These are phyloP conservation scores for Patellifolia procumbens DNA, from an alignment of 179 eudicot genomes.

Conservation along the genomic window DNA sequence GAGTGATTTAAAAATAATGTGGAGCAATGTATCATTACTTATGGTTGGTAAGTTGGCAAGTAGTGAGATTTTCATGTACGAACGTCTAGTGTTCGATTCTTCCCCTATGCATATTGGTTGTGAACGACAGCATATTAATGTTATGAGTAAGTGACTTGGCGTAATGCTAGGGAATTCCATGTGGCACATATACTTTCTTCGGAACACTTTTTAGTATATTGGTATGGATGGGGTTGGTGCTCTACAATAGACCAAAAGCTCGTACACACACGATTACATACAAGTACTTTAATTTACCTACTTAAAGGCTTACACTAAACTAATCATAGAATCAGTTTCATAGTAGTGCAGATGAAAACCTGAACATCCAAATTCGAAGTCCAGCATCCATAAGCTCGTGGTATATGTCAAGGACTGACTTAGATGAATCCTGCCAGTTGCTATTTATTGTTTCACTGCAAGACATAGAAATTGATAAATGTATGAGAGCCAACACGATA, in stretches of 20 bases:
- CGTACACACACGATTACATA: not conserved
- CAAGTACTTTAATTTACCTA: not conserved
- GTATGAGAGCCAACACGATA: not conserved
- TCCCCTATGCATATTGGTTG: too few species aligned
- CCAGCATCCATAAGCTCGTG: constrained; percentile 74
- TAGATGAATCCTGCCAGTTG: constrained; percentile 80
- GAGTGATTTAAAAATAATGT: too few species aligned
- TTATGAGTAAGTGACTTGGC: too few species aligned
- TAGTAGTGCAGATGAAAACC: constrained; percentile 40
- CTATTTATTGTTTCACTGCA: constrained; percentile 55
- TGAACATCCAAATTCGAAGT: constrained; percentile 91
- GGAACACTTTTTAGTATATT: too few species aligned
- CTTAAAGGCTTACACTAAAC: not conserved
- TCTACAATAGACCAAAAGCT: not conserved
- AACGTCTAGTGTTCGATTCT: too few species aligned
- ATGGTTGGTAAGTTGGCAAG: too few species aligned
- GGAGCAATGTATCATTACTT: too few species aligned
- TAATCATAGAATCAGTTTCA: not conserved
- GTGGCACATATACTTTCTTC: too few species aligned
- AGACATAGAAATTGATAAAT: constrained; percentile 15
- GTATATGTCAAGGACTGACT: constrained; percentile 66
- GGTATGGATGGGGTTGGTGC: not conserved
- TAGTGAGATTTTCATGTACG: too few species aligned
- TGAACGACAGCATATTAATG: too few species aligned
- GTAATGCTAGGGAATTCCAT: too few species aligned